Percentiles rank a stretch among this genome's conserved stretches.
Conservation (phyloP, 768 basidiomycete genomes). For the Panellus pusillus region DNA sequence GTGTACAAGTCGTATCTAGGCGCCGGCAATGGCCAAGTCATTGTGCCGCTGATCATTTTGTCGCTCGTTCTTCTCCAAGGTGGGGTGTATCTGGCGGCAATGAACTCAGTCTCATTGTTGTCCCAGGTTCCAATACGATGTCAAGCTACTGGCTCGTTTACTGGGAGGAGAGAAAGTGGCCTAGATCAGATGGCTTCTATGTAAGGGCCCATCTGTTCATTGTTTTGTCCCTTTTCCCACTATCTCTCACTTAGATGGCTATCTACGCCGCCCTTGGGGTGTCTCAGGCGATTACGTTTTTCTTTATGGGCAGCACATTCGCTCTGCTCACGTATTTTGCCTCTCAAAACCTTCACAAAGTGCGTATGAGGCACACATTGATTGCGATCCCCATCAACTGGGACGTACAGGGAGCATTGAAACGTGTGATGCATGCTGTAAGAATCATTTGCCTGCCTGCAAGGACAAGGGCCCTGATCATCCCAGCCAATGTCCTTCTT, state of each 20-base stretch:
- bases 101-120: slow-evolving; percentile 40
- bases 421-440: slow-evolving; percentile 68
- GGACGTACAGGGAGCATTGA: slow-evolving; percentile 54
- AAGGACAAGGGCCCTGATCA: neutral
- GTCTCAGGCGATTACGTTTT: slow-evolving; percentile 64
- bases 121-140: slow-evolving; percentile 72
- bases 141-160: slow-evolving; percentile 83
- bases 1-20: slow-evolving; percentile 64
- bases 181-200: slow-evolving; percentile 65
- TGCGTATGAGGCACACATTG: slow-evolving; percentile 24
- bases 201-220: slow-evolving; percentile 39
- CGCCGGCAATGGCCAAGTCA: slow-evolving; percentile 65
- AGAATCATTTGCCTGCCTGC: neutral
- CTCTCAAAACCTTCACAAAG: slow-evolving; percentile 66
- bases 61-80: slow-evolving; percentile 67
- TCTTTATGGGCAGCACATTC: slow-evolving; percentile 64
- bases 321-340: slow-evolving; percentile 79
- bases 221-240: neutral
- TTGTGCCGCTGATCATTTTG: slow-evolving; percentile 65
- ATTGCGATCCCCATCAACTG: neutral
- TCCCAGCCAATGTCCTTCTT: slow-evolving; percentile 81
- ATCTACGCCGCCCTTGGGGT: slow-evolving; percentile 76
- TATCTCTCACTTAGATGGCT: slow-evolving; percentile 60
- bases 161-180: slow-evolving; percentile 78
- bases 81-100: no score